Evolutionary conservation across 2,329 filamentous ascomycete species (phyloP), one percentile per base, ranked within the genome.

Genomic region (Diaporthe aspalathi): DNA sequence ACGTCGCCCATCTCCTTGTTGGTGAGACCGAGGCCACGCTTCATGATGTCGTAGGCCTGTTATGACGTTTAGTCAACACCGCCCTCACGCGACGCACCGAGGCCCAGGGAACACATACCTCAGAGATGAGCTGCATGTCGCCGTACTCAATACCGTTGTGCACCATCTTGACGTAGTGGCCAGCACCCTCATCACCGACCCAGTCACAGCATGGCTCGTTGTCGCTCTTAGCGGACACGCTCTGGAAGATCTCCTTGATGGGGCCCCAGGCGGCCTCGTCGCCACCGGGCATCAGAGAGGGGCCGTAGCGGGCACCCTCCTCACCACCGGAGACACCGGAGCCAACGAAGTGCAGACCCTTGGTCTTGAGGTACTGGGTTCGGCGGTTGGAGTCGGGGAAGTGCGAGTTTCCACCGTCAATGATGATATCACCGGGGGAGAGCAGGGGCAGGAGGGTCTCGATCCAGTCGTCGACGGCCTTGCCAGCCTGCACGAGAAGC

Each of bases 101-200:
- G 5, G 17, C 35, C 7, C n/a, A 24, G 24, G 47, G 40, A 38
- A 38, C 43, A 71, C 90, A 79, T 86, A 97, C 95, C 92, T 99
- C 96, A 86, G 93, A 97, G 83, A 99, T 99, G 81, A 99, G 90
- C 89, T 99, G 96, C 96, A 99, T 99, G 88, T 99, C 96, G 91
- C 96, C 96, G 84, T 99, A 99, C 88, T 99, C 96, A 80, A 99
- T 99, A 90, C 96, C 96, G 87, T 99, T 99, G 92, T 99, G 96
- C 75, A 99, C 96, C 96, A 99, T 99, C 93, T 99, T 99, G 89
- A 99, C 95, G 89, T 98, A 99, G 92, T 99, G 96, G 79, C 96
- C 96, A 86, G 96, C 94, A 91, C 96, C 96, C 85, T 98, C 94
- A 86, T 98, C 96, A 87, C 96, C 96, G 79, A 99, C 96, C 96